Conservation (phyloP, 208 protist species). For the Crithidia expoeki region DNA sequence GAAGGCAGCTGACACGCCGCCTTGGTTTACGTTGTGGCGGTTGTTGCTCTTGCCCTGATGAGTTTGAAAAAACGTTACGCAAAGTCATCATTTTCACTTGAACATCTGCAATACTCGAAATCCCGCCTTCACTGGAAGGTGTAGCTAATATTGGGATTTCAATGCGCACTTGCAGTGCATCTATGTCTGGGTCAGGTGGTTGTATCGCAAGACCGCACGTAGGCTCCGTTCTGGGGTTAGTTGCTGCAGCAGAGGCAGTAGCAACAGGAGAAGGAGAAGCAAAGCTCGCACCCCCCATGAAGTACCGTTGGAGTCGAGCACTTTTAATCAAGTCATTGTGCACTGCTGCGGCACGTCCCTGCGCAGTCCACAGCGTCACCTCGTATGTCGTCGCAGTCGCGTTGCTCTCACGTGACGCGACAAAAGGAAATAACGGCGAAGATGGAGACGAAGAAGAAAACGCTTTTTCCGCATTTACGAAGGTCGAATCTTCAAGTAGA, state of each 20-base stretch:
- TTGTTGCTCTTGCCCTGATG: too few species aligned
- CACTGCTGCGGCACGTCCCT: slow-evolving; percentile 13
- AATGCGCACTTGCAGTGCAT: slow-evolving; percentile 15
- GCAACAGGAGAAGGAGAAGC: background rate
- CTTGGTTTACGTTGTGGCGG: too few species aligned
- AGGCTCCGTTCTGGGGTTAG: background rate
- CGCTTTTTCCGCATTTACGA: background rate
- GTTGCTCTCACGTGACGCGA: background rate
- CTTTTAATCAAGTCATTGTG: background rate
- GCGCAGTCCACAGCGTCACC: slow-evolving; percentile 44
- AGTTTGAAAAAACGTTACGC: too few species aligned
- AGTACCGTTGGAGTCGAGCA: slow-evolving; percentile 12
- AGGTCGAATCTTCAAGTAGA: background rate
- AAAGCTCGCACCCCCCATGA: background rate
- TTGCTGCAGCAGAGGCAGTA: background rate
- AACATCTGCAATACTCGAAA: background rate
- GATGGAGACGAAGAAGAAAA: background rate
- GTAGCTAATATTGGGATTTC: background rate
- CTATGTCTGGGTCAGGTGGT: background rate
- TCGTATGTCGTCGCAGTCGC: slow-evolving; percentile 8
- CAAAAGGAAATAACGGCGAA: too few species aligned
- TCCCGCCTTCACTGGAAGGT: too few species aligned
- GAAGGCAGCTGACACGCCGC: background rate
- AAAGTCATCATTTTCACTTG: too few species aligned
- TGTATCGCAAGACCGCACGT: slow-evolving; percentile 2